Percentiles rank a stretch among this genome's conserved stretches.
phyloP scores from a whole-genome alignment of 2,329 filamentous ascomycete genomes.

The Fusarium albosuccineum region DNA sequence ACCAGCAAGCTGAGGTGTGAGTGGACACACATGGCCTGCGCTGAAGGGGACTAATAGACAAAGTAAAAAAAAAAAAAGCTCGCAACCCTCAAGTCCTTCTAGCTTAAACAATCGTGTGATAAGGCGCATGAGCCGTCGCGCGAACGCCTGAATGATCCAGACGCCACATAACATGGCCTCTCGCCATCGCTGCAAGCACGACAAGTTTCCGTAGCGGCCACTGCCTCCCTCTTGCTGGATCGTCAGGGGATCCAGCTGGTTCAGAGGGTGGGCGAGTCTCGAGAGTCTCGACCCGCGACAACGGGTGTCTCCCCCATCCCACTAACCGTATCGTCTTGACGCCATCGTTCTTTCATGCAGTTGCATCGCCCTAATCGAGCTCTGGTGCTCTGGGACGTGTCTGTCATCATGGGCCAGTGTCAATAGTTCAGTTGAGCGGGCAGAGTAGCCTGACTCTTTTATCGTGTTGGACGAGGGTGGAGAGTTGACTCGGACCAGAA shows the following conservation, averaged over 20 bases:
- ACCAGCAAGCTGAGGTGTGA: conserved; percentile 27
- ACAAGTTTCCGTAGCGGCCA: conserved; percentile 32
- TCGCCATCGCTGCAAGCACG: conserved; percentile 26
- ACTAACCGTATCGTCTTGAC: conserved; percentile 35
- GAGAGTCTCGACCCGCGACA: conserved; percentile 35
- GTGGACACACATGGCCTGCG: conserved; percentile 23
- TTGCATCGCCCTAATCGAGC: conserved; percentile 1
- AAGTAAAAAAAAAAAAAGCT: conserved; percentile 17
- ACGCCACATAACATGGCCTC: conserved; percentile 12
- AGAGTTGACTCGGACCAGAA: conserved; percentile 1
- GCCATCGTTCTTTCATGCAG: conserved; percentile 29
- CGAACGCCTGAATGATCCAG: conserved; percentile 18
- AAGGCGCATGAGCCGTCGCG: conserved; percentile 25
- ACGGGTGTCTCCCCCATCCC: conserved; percentile 35
- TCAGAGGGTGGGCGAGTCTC: background rate
- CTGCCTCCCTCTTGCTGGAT: conserved; percentile 17
- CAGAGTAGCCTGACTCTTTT: conserved; percentile 14
- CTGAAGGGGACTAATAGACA: conserved; percentile 13
- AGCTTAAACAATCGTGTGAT: conserved; percentile 32
- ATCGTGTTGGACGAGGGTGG: background rate
- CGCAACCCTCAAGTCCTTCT: conserved; percentile 29
- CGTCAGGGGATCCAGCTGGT: conserved; percentile 23
- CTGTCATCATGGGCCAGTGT: background rate
- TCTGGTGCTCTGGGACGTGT: background rate
- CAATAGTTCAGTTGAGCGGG: conserved; percentile 29